These are phyloP conservation scores for Pythium myriotylum DNA, from an alignment of 352 stramenopile genomes.

Conservation along the genomic window DNA sequence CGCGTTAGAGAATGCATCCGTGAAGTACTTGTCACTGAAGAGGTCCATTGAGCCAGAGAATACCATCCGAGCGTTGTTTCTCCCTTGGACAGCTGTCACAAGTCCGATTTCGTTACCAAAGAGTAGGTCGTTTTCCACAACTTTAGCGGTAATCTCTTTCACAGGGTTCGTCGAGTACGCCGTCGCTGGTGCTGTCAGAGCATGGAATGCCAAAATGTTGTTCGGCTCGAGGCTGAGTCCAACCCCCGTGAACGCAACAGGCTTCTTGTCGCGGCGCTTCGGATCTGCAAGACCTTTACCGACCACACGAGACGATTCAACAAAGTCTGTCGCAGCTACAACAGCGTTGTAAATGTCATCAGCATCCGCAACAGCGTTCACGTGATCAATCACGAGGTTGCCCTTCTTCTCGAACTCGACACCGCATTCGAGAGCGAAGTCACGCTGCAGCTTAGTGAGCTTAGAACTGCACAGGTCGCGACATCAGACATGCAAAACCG, in stretches of 20 bases:
- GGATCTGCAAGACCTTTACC: slow-evolving; percentile 41
- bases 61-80: slow-evolving; percentile 91
- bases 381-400: slow-evolving; percentile 88
- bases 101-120: slow-evolving; percentile 81
- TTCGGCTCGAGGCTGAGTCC: slow-evolving; percentile 80
- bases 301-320: slow-evolving; percentile 68
- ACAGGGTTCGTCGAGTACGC: slow-evolving; percentile 84
- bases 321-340: slow-evolving; percentile 70
- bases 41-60: slow-evolving; percentile 88
- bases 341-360: slow-evolving; percentile 80
- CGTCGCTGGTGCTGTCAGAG: slow-evolving; percentile 72
- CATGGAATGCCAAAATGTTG: slow-evolving; percentile 84
- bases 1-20: slow-evolving; percentile 69
- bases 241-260: slow-evolving; percentile 79
- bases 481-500: too few relatives aligned
- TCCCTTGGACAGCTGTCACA: slow-evolving; percentile 84
- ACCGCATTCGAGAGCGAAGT: slow-evolving; percentile 87
- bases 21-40: slow-evolving; percentile 89
- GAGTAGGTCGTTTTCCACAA: slow-evolving; percentile 62
- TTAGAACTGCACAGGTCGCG: slow-evolving; percentile 41
- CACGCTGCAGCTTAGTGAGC: slow-evolving; percentile 78
- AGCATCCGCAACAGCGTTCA: slow-evolving; percentile 57
- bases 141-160: slow-evolving; percentile 67
- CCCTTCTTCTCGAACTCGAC: slow-evolving; percentile 90
- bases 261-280: slow-evolving; percentile 51